Evolutionary conservation across 108 stramenopile genomes (phyloP).

Genomic region (Nitzschia putrida): DNA sequence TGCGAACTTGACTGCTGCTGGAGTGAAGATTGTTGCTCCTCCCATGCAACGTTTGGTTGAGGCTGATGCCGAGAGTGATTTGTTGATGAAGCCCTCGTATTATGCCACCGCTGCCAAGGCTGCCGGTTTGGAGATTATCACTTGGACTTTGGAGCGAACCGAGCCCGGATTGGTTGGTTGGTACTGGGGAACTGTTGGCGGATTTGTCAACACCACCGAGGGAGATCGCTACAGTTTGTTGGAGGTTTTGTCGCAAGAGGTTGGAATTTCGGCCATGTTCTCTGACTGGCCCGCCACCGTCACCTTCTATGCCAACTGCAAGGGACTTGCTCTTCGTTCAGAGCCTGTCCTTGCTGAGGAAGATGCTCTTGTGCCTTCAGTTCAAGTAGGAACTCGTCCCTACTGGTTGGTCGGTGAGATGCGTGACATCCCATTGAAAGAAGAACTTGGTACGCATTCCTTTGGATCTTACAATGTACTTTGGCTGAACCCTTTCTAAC

Average conservation of each 20-base stretch:
- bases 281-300: conserved; percentile 74
- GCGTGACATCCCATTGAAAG: conserved; percentile 44
- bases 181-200: conserved; percentile 42
- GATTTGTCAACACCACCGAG: conserved; percentile 33
- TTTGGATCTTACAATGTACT: not conserved
- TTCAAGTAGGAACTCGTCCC: conserved; percentile 60
- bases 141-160: conserved; percentile 74
- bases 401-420: conserved; percentile 63
- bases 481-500: not conserved
- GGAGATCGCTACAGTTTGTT: conserved; percentile 52
- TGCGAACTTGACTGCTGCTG: conserved; percentile 29
- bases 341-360: not conserved
- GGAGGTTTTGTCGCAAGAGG: conserved; percentile 50
- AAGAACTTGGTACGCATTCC: conserved; percentile 55
- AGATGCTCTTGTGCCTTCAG: not conserved
- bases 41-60: conserved; percentile 53
- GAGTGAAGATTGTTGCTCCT: conserved; percentile 66
- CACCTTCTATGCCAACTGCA: conserved; percentile 78
- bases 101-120: conserved; percentile 43
- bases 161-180: conserved; percentile 42
- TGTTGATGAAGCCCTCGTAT: not conserved
- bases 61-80: conserved; percentile 2
- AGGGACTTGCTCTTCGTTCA: conserved; percentile 28
- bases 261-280: conserved; percentile 67
- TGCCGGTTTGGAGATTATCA: conserved; percentile 56